Base-by-base conservation (phyloP, 768 basidiomycete genomes). In the Fibroporia radiculosa region DNA sequence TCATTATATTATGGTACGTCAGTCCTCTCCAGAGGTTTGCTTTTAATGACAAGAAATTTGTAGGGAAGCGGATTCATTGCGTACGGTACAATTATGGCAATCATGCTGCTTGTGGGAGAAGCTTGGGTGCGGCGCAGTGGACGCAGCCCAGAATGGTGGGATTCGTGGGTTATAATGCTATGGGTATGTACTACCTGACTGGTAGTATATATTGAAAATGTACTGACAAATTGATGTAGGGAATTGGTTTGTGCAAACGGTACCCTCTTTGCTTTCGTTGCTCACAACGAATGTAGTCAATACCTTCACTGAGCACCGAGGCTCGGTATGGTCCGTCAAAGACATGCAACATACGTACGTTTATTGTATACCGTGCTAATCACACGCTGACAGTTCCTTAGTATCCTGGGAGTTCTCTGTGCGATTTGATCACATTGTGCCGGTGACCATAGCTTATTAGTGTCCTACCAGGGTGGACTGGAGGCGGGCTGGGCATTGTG, bases 341-440 rank as follows among this genome's bases (percentile, higher is more conserved):
- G 93, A 95, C 61, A 86, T 93, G 87, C 91, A 93, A 56, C 92
- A 95, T 62, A 91, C 89, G 80, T 89, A 57, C 51, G 84, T 71
- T 5, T 33, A 24, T 35, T 32, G 12, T 27, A 8, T 41, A 18
- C 16, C 16, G 14, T 29, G 32, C 35, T n/a, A n/a, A 14, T 35
- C 14, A 37, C 18, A 34, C 5, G 19, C n/a, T 14, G 20, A 45
- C 10, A 27, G 28, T 50, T 28, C 8, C 40, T 2, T 44, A 88
- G 84, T 2, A 77, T 84, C 40, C 66, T 91, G 6, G 85, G 85
- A 24, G 71, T 88, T 19, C 66, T 88, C 27, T 87, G 84, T 84
- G 66, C 40, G 77, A 54, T 27, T 11, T n/a, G 2, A n/a, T 14
- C 7, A 39, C 13, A 23, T 40, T 6, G 22, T 18, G 14, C 22